Percentiles rank a stretch among this genome's conserved stretches.
Evolutionary conservation across 106 monocot genomes (phyloP).

Genomic region (Apostasia shenzhenica): DNA sequence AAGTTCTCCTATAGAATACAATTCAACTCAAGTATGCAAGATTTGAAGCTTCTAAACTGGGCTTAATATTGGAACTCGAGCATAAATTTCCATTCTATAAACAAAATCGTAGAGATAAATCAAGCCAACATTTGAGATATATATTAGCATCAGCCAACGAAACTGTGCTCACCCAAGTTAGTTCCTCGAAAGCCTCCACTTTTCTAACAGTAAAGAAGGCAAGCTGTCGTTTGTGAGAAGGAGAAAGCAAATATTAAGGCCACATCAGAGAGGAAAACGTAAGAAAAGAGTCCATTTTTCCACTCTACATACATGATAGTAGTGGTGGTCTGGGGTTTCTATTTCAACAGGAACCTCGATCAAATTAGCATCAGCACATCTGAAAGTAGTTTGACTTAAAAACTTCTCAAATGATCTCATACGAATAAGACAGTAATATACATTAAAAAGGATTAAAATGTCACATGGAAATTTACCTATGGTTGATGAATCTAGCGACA

Average conservation of each 20-base stretch:
- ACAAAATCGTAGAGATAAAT: neutral
- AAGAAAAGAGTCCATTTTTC: neutral
- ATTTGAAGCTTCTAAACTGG: neutral
- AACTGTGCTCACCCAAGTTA: slow-evolving; percentile 16
- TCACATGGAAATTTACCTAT: slow-evolving; percentile 41
- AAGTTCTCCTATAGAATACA: neutral
- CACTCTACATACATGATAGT: slow-evolving; percentile 67
- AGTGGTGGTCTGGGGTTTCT: slow-evolving; percentile 82
- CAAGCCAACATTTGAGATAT: neutral
- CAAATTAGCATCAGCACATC: slow-evolving; percentile 75
- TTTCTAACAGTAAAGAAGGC: slow-evolving; percentile 23
- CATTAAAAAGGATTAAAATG: no score
- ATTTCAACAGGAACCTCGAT: slow-evolving; percentile 88
- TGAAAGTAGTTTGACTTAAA: slow-evolving; percentile 10
- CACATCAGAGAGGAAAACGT: neutral
- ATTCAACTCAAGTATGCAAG: neutral
- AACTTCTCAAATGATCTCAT: neutral
- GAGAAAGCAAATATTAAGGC: neutral
- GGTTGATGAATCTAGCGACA: slow-evolving; percentile 87
- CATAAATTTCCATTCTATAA: neutral
- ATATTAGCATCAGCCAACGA: neutral
- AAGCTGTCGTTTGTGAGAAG: slow-evolving; percentile 9
- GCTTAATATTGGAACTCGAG: neutral
- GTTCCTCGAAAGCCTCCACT: slow-evolving; percentile 13
- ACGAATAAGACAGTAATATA: no score